Conservation (phyloP, 352 stramenopile species). For the Globisporangium iwayamae region DNA sequence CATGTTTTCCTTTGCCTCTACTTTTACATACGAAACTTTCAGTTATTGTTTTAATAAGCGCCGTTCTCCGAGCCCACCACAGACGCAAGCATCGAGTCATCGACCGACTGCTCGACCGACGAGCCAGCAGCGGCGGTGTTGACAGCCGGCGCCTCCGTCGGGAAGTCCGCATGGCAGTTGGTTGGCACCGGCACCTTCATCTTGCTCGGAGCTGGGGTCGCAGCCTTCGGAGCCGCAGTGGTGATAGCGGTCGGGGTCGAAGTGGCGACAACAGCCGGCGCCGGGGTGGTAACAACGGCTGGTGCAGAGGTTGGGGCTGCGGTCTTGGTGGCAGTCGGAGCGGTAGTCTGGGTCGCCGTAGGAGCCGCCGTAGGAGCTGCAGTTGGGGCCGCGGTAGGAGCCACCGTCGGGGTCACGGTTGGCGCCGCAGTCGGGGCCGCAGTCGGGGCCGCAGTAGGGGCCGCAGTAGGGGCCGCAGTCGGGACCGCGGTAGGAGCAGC, state of each 20-base stretch:
- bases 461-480: not conserved
- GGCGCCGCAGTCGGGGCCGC: not conserved
- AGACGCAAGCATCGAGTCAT: too few species aligned
- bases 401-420: constrained; percentile 9
- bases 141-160: not conserved
- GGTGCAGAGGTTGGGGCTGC: not conserved
- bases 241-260: too few species aligned
- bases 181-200: not conserved
- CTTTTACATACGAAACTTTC: too few species aligned
- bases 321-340: constrained; percentile 12
- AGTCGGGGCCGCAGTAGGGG: constrained; percentile 1
- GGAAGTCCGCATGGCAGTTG: not conserved
- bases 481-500: constrained; percentile 7
- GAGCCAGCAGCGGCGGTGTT: too few species aligned
- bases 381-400: constrained; percentile 3
- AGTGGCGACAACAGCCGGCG: too few species aligned
- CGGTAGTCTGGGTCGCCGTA: constrained; percentile 9
- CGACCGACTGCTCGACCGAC: too few species aligned
- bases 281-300: too few species aligned
- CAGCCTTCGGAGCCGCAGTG: not conserved
- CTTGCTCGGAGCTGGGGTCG: not conserved
- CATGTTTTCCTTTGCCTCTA: too few species aligned
- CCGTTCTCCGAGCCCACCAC: too few species aligned
- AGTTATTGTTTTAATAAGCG: too few species aligned
- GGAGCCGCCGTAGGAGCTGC: not conserved